These are phyloP conservation scores for Plasmodium gaboni DNA, from an alignment of 169 alveolate genomes.

Conservation along the genomic window DNA sequence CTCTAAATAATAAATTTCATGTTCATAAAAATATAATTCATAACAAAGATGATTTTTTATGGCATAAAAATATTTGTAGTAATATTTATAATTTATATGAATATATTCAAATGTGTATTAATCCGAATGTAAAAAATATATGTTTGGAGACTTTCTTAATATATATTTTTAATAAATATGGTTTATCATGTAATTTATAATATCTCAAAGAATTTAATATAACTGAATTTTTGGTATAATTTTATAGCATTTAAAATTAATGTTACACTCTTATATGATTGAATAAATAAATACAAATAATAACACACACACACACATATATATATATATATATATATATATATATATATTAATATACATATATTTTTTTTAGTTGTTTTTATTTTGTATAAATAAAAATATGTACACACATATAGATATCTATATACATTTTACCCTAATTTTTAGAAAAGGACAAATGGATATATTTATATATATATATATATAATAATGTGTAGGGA, in stretches of 20 bases:
- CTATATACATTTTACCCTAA: no score
- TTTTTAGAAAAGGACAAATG: no score
- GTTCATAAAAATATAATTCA: slow-evolving; percentile 16
- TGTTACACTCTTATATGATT: slow-evolving; percentile 8
- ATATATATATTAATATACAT: no score
- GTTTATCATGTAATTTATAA: slow-evolving; percentile 33
- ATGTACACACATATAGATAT: no score
- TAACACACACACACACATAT: no score
- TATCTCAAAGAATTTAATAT: background rate
- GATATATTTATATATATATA: no score
- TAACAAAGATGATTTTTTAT: slow-evolving; percentile 46
- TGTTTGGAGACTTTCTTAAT: slow-evolving; percentile 75
- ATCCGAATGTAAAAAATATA: slow-evolving; percentile 59
- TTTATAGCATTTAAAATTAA: slow-evolving; percentile 33
- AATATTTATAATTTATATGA: slow-evolving; percentile 69
- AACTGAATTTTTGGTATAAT: background rate
- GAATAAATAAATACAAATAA: no score
- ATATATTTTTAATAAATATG: slow-evolving; percentile 67
- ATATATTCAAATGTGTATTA: slow-evolving; percentile 68
- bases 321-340: no score
- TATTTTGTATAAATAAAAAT: no score
- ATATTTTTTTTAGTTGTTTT: no score
- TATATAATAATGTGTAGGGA: no score
- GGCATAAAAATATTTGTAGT: slow-evolving; percentile 75
- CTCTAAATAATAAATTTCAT: background rate